Evolutionary conservation across 1,284 basidiomycete genomes (phyloP), one percentile per base, ranked within the genome.

Genomic region (Trichosporon faecale): DNA sequence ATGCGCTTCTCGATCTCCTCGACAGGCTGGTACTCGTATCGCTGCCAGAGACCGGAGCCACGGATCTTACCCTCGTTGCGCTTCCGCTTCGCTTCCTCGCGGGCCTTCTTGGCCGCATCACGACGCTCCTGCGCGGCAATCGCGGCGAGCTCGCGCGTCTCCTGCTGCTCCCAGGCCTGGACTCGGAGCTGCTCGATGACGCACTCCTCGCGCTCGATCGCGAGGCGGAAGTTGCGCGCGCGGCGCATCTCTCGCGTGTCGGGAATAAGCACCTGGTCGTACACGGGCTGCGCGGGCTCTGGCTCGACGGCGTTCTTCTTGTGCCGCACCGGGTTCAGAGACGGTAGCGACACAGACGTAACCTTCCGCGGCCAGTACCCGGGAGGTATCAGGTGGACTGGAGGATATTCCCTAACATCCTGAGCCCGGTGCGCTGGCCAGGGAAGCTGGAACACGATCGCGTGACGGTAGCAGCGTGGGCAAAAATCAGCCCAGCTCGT

Each of bases 381-480:
- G n/a, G 63, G 16, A 23, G 77, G 69, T 76, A 49, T 64, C 16
- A 82, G 71, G 64, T 81, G 78, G 0, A 70, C 25, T 4, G 80
- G 81, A 6, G 81, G 81, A 64, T 76, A 79, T 44, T 77, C 77
- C 18, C 72, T 73, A 0, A 80, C 72, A 18, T 78, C 77, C 52
- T 73, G 52, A 21, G 69, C 61, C 12, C 70, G 65, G 44, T 78
- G 79, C 0, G 78, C 77, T 0, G 81, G 81, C 81, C 81, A 82
- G 0, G 79, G 79, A 14, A 81, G 64, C 35, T 76, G 72, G 64
- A 78, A 82, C 65, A 81, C 78, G 11, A 82, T 73, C 1, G 80
- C 75, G 65, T 82, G 81, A n/a, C 80, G 79, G n/a, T 76, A 73
- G 65, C 81, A 82, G 27, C 80, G 74, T 0, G 72, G 66, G 65